Conservation (phyloP, 23 red algal genomes). For the Gracilaria vermiculophylla region DNA sequence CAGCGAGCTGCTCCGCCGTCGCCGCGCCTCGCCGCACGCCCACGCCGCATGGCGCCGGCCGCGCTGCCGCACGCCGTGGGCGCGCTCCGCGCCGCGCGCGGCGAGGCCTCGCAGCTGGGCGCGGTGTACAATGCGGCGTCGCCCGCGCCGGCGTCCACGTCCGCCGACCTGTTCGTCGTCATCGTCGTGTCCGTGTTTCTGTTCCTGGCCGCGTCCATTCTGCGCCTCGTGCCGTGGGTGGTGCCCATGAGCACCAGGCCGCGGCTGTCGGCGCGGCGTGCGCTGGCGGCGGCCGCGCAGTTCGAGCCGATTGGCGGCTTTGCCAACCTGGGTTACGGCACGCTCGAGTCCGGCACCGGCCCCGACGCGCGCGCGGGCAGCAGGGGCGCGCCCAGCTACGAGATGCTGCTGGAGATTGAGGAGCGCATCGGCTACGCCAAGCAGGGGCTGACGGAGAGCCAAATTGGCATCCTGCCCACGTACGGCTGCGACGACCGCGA, state of each 20-base stretch:
- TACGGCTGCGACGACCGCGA: background rate
- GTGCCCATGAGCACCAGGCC: slow-evolving; percentile 11
- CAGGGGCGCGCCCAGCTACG: slow-evolving; percentile 5
- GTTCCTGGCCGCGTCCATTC: slow-evolving; percentile 38
- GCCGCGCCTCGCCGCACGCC: background rate
- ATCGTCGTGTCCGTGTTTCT: slow-evolving; percentile 35
- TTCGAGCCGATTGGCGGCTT: slow-evolving; percentile 4
- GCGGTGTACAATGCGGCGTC: background rate
- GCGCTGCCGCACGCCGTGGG: background rate
- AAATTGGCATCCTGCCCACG: slow-evolving; percentile 49
- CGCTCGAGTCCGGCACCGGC: background rate
- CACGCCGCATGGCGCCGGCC: background rate
- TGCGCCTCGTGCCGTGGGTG: slow-evolving; percentile 28
- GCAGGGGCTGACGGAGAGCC: slow-evolving; percentile 41
- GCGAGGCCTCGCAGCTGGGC: background rate
- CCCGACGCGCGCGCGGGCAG: background rate
- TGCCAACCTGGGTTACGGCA: slow-evolving; percentile 28
- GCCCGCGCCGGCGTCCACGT: slow-evolving; percentile 3
- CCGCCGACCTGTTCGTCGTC: slow-evolving; percentile 44
- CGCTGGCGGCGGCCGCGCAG: background rate
- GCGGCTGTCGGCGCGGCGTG: slow-evolving; percentile 11
- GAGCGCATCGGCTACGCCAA: slow-evolving; percentile 39
- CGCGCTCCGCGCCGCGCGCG: background rate
- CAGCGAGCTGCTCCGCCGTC: too few species aligned
- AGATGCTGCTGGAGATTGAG: slow-evolving; percentile 43